These are phyloP conservation scores for Arxiozyma heterogenica DNA, from an alignment of 1,139 yeast genomes.

Conservation along the genomic window DNA sequence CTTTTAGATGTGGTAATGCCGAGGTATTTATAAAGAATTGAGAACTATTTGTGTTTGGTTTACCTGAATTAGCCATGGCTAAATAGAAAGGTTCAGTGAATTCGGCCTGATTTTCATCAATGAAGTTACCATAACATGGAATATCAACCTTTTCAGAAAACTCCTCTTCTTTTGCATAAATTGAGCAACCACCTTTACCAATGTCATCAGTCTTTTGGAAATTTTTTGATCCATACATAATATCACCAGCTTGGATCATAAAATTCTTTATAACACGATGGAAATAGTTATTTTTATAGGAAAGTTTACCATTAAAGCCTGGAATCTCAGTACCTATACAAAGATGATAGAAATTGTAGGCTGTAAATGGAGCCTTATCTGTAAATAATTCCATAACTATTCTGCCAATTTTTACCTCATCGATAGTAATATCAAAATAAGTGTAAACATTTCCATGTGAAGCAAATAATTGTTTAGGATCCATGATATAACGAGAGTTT, in stretches of 20 bases:
- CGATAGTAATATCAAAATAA: slow-evolving; percentile 51
- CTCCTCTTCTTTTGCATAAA: slow-evolving; percentile 30
- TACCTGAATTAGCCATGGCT: slow-evolving; percentile 68
- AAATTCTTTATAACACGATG: slow-evolving; percentile 70
- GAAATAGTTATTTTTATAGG: slow-evolving; percentile 43
- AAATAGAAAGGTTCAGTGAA: slow-evolving; percentile 43
- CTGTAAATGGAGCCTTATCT: slow-evolving; percentile 50
- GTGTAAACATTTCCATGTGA: slow-evolving; percentile 23
- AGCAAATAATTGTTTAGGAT: neutral
- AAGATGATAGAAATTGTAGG: slow-evolving; percentile 43
- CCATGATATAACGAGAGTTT: neutral
- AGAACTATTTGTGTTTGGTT: slow-evolving; percentile 49
- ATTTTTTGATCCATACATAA: slow-evolving; percentile 32
- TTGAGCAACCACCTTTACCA: slow-evolving; percentile 50
- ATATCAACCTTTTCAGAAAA: slow-evolving; percentile 10
- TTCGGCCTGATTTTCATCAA: slow-evolving; percentile 51
- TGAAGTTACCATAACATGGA: slow-evolving; percentile 36
- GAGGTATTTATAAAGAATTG: slow-evolving; percentile 74
- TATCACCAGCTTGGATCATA: slow-evolving; percentile 73
- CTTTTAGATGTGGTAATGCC: slow-evolving; percentile 62
- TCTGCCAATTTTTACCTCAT: slow-evolving; percentile 44
- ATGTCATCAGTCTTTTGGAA: slow-evolving; percentile 32
- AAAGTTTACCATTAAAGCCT: slow-evolving; percentile 25
- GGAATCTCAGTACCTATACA: slow-evolving; percentile 34
- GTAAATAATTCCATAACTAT: slow-evolving; percentile 50